Conservation (phyloP, 306 rosid genomes). For the Prosopis cineraria region DNA sequence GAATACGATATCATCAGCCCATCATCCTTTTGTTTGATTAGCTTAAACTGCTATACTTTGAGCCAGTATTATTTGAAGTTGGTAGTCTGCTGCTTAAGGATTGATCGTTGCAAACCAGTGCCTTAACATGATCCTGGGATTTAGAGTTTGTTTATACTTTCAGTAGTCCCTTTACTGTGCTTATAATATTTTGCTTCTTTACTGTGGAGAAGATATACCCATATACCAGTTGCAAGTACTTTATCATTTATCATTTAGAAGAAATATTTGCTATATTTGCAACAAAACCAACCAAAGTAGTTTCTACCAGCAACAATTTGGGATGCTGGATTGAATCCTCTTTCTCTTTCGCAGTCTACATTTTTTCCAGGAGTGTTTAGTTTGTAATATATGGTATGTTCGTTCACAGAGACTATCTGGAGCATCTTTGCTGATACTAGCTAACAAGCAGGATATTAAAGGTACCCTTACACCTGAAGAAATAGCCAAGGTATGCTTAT, state of each 20-base stretch:
- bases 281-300: neutral
- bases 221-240: neutral
- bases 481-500: constrained; percentile 65
- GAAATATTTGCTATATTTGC: neutral
- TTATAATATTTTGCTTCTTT: constrained; percentile 9
- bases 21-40: neutral
- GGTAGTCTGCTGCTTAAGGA: neutral
- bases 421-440: constrained; percentile 73
- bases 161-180: constrained; percentile 2
- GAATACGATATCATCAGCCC: neutral
- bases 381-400: neutral
- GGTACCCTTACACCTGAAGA: constrained; percentile 80
- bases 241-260: neutral
- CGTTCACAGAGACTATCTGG: neutral
- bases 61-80: neutral
- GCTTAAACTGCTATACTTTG: neutral
- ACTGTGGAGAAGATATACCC: neutral
- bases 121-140: constrained; percentile 5
- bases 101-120: neutral
- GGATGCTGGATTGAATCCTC: neutral
- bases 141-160: neutral
- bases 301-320: neutral
- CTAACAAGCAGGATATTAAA: constrained; percentile 92
- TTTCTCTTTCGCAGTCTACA: neutral
- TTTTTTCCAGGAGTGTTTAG: neutral